phyloP scores from a whole-genome alignment of 208 protist genomes.

The Wallacemonas rigidus region DNA sequence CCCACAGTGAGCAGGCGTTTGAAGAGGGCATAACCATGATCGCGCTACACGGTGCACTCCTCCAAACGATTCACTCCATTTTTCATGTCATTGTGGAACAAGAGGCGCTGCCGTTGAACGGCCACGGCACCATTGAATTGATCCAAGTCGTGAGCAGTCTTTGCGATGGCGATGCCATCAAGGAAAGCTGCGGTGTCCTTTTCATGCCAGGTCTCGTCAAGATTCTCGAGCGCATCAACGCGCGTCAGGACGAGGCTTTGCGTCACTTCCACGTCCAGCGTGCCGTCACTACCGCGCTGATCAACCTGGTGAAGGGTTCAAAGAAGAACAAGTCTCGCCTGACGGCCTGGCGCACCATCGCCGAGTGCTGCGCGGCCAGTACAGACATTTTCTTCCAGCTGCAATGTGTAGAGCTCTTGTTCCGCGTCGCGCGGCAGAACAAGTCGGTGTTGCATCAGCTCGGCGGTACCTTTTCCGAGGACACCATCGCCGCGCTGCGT shows the following conservation, averaged over 20 bases:
- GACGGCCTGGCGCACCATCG: slow-evolving; percentile 77
- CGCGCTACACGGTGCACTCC: slow-evolving; percentile 45
- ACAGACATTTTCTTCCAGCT: slow-evolving; percentile 92
- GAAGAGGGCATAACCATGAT: slow-evolving; percentile 78
- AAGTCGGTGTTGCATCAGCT: slow-evolving; percentile 56
- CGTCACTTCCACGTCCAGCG: slow-evolving; percentile 72
- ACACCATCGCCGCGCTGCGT: slow-evolving; percentile 51
- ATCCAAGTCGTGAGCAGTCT: slow-evolving; percentile 80
- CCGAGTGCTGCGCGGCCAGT: slow-evolving; percentile 56
- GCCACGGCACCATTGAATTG: slow-evolving; percentile 72
- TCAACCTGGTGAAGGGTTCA: slow-evolving; percentile 91
- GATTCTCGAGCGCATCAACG: slow-evolving; percentile 68
- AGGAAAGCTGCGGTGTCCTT: slow-evolving; percentile 68
- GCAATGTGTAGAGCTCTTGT: slow-evolving; percentile 91
- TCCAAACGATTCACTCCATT: slow-evolving; percentile 73
- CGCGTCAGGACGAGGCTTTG: slow-evolving; percentile 43
- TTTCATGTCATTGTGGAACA: slow-evolving; percentile 68
- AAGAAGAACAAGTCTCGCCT: slow-evolving; percentile 84
- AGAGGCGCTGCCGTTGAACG: slow-evolving; percentile 62
- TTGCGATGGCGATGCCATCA: slow-evolving; percentile 79
- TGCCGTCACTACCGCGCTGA: slow-evolving; percentile 76
- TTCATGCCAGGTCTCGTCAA: slow-evolving; percentile 74
- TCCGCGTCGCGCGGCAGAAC: slow-evolving; percentile 79
- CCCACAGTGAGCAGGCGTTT: slow-evolving; percentile 68
- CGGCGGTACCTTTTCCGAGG: slow-evolving; percentile 27